Evolutionary conservation across 1,284 basidiomycete genomes (phyloP), one percentile per base, ranked within the genome.

Genomic region (Sporisorium sorghi): DNA sequence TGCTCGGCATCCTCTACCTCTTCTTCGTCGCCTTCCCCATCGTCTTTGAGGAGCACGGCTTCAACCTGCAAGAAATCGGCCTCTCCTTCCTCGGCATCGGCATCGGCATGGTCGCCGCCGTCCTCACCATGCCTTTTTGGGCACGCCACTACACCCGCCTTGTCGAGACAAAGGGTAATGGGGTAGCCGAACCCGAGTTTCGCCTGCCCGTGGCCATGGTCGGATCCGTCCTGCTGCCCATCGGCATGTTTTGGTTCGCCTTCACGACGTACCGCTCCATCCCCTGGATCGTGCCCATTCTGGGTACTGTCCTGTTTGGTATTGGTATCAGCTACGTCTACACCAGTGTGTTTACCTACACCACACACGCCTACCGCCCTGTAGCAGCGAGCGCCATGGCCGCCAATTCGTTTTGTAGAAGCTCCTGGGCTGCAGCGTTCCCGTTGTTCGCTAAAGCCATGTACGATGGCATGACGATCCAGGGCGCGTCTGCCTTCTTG

Each of bases 141-240:
- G 81, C 49, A 67, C 77, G 32, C 57, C 80, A 58, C 56, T 80
- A 44, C 3, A 91, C 90, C 66, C 82, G 85, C 3, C 83, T 87
- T 54, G 86, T 88, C 66, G 87, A 88, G 73, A 84, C 83, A 5
- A 87, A 86, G 57, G 88, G 90, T 61, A 87, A 87, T 3, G 78
- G 78, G 26, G 61, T 68, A 2, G 60, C 71, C 6, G 75, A 72
- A 39, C 78, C 78, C 32, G 77, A 80, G 35, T 78, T 76, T 47
- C 59, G 74, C 23, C 70, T 80, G 0, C 78, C 77, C 24, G 65
- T 69, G 7, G 78, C 62, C 15, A 76, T 73, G 59, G 72, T 74
- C 21, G 73, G 69, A 1, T 74, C 67, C 4, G 15, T 77, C 28
- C 23, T 48, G 10, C 51, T 70, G 15, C 71, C 76, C 2, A 54